Conservation (phyloP, 164 flowering plant genomes). For the Aristolochia californica region DNA sequence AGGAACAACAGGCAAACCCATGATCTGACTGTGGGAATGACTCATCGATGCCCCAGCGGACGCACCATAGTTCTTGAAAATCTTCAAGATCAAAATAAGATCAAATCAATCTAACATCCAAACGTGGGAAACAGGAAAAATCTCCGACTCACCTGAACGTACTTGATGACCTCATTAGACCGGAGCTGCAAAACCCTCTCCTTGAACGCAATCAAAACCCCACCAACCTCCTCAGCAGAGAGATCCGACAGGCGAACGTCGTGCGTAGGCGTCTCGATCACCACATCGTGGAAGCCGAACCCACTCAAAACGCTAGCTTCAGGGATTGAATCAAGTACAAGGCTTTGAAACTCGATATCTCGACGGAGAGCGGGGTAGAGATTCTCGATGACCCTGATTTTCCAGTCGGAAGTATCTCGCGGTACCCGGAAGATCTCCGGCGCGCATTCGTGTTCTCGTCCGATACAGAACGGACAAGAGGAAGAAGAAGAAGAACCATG, state of each 20-base stretch:
- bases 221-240: slow-evolving; percentile 39
- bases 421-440: slow-evolving; percentile 87
- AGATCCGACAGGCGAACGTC: slow-evolving; percentile 53
- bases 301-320: slow-evolving; percentile 20
- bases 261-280: slow-evolving; percentile 69
- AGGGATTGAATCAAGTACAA: background rate
- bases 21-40: slow-evolving; percentile 97
- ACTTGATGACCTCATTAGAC: slow-evolving; percentile 35
- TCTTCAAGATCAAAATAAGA: slow-evolving; percentile 22
- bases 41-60: slow-evolving; percentile 97
- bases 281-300: slow-evolving; percentile 85
- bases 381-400: slow-evolving; percentile 68
- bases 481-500: slow-evolving; percentile 6
- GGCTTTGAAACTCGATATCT: slow-evolving; percentile 14
- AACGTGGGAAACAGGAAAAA: background rate
- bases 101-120: background rate
- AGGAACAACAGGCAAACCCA: slow-evolving; percentile 81
- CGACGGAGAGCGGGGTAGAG: slow-evolving; percentile 77
- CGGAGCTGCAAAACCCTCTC: slow-evolving; percentile 55
- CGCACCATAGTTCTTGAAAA: slow-evolving; percentile 95
- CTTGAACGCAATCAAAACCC: slow-evolving; percentile 59
- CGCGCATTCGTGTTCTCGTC: slow-evolving; percentile 80
- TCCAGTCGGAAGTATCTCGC: slow-evolving; percentile 35
- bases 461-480: slow-evolving; percentile 76
- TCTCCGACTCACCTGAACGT: slow-evolving; percentile 69